Evolutionary conservation across 2,329 filamentous ascomycete species (phyloP), one percentile per base, ranked within the genome.

Genomic region (Calonectria pseudoreteaudii): DNA sequence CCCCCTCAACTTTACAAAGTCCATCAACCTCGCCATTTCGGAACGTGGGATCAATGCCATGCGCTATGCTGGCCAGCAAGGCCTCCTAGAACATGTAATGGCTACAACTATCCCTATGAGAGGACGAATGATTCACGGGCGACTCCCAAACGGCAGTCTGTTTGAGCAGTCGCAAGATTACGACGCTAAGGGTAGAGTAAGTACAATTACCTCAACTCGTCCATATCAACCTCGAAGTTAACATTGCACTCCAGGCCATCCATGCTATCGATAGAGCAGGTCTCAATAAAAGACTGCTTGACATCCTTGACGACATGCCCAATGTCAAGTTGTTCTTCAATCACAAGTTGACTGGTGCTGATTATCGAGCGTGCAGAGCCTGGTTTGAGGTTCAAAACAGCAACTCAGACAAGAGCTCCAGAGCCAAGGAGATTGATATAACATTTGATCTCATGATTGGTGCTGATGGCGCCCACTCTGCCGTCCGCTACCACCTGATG

Each of bases 1-100:
- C 36, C 96, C 96, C 4, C 89, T 98, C 74, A 98, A 98, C 85
- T 98, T 98, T 82, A 98, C 96, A 74, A 98, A 95, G 84, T 98
- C 97, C n/a, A 99, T 99, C 87, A 99, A 99, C 82, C 87, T 99
- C 70, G 96, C 97, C 28, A 88, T 99, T 0, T 98, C 97, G 0
- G 96, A 98, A 83, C 92, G 97, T 72, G 97, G 97, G 38, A 96
- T 98, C 83, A 94, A 97, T 83, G 94, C 96, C 28, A 93, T 99
- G 85, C 90, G 91, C 67, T 88, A 94, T 79, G 91, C 94, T 1
- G 91, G 91, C 31, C 90, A 92, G 38, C 86, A 91, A 4, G 89
- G 88, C 4, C 89, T 98, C 44, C 87, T 98, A 38, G 89, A 96
- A 16, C 89, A 92, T 78, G 91, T 98, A 38, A 89, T 98, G 80